Base-by-base conservation (phyloP, 495 filamentous ascomycete genomes). In the Pyrenula massariospora region DNA sequence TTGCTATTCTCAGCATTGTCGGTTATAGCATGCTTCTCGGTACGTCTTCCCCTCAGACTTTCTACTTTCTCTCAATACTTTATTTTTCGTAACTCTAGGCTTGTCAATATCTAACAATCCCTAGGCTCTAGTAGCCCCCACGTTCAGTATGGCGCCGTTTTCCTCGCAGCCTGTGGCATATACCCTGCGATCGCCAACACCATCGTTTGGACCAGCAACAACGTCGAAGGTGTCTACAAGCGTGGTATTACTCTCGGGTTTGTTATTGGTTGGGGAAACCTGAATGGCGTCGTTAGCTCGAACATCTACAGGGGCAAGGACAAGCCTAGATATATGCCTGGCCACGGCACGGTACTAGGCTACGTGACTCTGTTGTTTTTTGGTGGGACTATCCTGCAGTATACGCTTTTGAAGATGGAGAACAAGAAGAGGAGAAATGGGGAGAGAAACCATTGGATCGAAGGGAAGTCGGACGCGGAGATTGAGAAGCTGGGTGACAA, bases 181-280 rank as follows among this genome's bases (percentile, higher is more conserved):
- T 97, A 96, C 63, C 92, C 92, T 0, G 86, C 81, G 67, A 89
- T 96, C 59, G 69, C 92, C n/a, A 95, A 95, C 65, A 94, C 90
- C 0, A 89, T 97, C 58, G 82, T 83, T 22, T 97, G 92, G 92
- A 70, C 84, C 19, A 81, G 82, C 51, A 97, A 97, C 70, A 97
- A 97, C 60, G 81, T 81, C 22, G 92, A 95, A 70, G 92, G 92
- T 20, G 86, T 91, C 2, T 94, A 95, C 70, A 96, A 96, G 74
- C 81, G 92, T 22, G 92, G 91, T 21, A 83, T 95, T 1, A 86
- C 87, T 0, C 68, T 95, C 2, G 91, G 91, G 0, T 82, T 95
- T 42, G 87, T 95, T 22, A 91, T 94, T 58, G 89, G 89, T 15
- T 96, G 90, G 89, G 91, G 91, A 8, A 96, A 96, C 59, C 73